Evolutionary conservation across 208 protist genomes (phyloP), one percentile per base, ranked within the genome.

Genomic region (Angomonas ambiguus): DNA sequence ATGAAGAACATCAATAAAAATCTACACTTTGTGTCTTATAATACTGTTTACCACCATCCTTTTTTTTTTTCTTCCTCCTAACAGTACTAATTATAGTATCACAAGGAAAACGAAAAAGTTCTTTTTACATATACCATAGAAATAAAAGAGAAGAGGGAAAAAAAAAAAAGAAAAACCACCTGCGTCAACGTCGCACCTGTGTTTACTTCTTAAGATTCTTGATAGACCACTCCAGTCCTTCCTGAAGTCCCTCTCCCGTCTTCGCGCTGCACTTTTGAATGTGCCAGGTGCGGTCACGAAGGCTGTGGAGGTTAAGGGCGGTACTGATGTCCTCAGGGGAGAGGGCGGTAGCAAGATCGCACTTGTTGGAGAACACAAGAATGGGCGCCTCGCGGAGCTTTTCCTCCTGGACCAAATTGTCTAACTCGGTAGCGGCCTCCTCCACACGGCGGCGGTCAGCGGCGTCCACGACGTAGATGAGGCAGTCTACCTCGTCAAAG

Each of bases 331-430:
- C 83, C 58, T 90, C 85, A 1, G 92, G 84, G 2, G 85, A 87
- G 0, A 95, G 69, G 2, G 92, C 89, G 59, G 85, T 94, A 20
- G 89, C 89, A 8, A 99, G 84, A 72, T 99, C 98, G 69, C 98
- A 97, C 78, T 99, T 99, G 84, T 99, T 99, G 24, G 97, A 98
- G 64, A 98, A 98, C 30, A 99, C 83, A 51, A 99, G 87, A 18
- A 99, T 85, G 25, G 97, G 94, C 18, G 95, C 90, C 62, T 97
- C 90, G 11, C 76, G 69, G 0, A 99, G 82, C 76, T 98, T 96
- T 62, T 98, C 95, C 68, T 99, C 96, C 64, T 97, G 84, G 13
- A 99, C 78, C 11, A 99, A 83, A 2, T 68, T 61, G 38, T 90
- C 82, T 6, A 99, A 86, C 82, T 99, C 97, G 2, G 80, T 60